These are phyloP conservation scores for Fusarium chlamydosporum DNA, from an alignment of 2,329 filamentous ascomycete genomes.

Conservation along the genomic window DNA sequence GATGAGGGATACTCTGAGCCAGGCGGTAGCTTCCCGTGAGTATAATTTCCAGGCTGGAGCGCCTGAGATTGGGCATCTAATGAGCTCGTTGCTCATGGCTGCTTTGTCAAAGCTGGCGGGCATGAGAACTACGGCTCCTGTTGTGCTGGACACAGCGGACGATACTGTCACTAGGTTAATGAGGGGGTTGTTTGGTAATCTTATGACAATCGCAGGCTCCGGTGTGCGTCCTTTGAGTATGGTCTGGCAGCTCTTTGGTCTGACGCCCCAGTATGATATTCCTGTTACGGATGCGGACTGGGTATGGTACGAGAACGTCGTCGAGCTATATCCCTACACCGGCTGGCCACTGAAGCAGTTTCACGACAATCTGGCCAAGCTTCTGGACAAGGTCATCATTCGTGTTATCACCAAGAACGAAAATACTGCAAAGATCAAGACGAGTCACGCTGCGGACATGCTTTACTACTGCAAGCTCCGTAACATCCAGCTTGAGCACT, in stretches of 20 bases:
- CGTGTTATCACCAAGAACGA: conserved; percentile 22
- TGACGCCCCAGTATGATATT: conserved; percentile 12
- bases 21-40: conserved; percentile 1
- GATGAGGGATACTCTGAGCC: conserved; percentile 24
- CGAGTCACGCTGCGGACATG: neutral
- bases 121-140: conserved; percentile 12
- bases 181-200: conserved; percentile 20
- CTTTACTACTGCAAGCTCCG: conserved; percentile 15
- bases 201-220: conserved; percentile 24
- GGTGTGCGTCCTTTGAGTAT: conserved; percentile 26
- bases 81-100: conserved; percentile 30
- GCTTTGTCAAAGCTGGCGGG: conserved; percentile 23
- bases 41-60: neutral
- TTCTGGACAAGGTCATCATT: conserved; percentile 32
- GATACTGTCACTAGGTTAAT: conserved; percentile 21
- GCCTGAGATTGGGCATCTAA: conserved; percentile 19
- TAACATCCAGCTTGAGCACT: conserved; percentile 30
- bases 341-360: conserved; percentile 26
- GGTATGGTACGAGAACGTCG: conserved; percentile 28
- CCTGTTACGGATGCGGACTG: conserved; percentile 2
- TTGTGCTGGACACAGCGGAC: conserved; percentile 9
- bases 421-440: conserved; percentile 1
- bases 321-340: conserved; percentile 25
- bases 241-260: conserved; percentile 22
- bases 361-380: conserved; percentile 4